Base-by-base conservation (phyloP, 352 stramenopile genomes). In the Phytophthora pistaciae region DNA sequence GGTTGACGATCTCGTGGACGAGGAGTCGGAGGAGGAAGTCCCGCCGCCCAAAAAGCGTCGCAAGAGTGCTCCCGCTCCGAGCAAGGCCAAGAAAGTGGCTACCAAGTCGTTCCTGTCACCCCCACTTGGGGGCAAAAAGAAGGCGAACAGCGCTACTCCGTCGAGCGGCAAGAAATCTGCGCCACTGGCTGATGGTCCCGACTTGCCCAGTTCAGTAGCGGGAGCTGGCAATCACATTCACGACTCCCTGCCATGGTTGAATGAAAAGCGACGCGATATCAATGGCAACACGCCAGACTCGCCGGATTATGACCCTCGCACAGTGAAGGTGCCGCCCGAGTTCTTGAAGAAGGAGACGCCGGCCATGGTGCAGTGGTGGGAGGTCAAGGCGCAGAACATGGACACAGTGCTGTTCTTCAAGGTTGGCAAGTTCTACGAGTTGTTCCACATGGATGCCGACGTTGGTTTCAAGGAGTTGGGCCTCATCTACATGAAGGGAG, bases 381-480 rank as follows among this genome's bases (percentile, higher is more conserved):
- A 97, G 56, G 90, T 99, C 64, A 99, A 99, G 79, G 65, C 91
- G 5, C 83, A 94, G 42, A 98, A 99, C 74, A 98, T 98, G 84
- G 98, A 99, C 79, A 99, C 95, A 2, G 88, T 99, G 2, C 80
- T 99, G 1, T 98, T 99, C 60, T 99, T 99, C 86, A 99, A 99
- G 78, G 98, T 98, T 36, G 96, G 96, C 57, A 98, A 98, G 78
- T 99, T 99, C 62, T 99, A 98, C 78, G 96, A 99, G 79, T 75
- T 97, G 27, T 96, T 96, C 64, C 98, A 99, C 84, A 99, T 99
- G 91, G 98, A 99, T 78, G 98, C 98, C 0, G 98, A 99, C 78
- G 83, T 99, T 25, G 98, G 93, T 46, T 98, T 99, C 52, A 91
- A 97, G 60, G 92, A 99, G 53, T 78, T 99, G 13, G 92, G 96